Evolutionary conservation across 2,329 filamentous ascomycete species (phyloP), one percentile per base, ranked within the genome.

Genomic region (Monosporascus ibericus): DNA sequence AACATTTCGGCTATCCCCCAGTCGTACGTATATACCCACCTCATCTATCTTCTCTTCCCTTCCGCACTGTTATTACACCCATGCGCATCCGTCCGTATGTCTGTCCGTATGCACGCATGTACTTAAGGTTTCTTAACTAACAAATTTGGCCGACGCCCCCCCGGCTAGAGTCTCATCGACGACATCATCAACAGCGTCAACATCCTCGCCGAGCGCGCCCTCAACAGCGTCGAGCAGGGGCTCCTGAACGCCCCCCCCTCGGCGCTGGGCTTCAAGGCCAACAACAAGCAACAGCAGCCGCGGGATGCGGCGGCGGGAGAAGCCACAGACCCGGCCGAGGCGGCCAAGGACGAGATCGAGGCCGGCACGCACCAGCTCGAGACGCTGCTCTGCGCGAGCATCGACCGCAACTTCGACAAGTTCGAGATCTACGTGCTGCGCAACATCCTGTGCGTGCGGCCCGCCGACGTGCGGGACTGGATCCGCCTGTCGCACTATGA

Each of bases 111-210:
- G 27, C 11, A 30, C 5, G 3, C 3, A 30, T 30, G 9, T 34
- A 14, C 11, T 14, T 14, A 14, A 34, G 30, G 30, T 14, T 5
- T 14, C 5, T 27, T 27, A 11, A 11, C 30, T 34, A 34, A 34
- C 30, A 14, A 34, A 34, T 34, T 11, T 11, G 30, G 30, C 9
- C 9, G 11, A 14, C 30, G 3, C 30, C 30, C 9, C 9, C 30
- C 30, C 5, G 11, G 11, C 30, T 64, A 96, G 92, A 88, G 88
- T 55, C 83, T 99, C 42, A 87, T 99, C 65, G 94, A 99, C 81
- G 92, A 97, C 73, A 92, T 97, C 63, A 96, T 97, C 75, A 96
- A 97, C 76, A 88, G 87, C 51, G 85, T 96, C 70, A 99, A 97
- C 75, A 89, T 92, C 65, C 82, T 96, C 63, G 87, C 94, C 64